Conservation (phyloP, 2,329 filamentous ascomycete genomes). For the Scedosporium dehoogii region DNA sequence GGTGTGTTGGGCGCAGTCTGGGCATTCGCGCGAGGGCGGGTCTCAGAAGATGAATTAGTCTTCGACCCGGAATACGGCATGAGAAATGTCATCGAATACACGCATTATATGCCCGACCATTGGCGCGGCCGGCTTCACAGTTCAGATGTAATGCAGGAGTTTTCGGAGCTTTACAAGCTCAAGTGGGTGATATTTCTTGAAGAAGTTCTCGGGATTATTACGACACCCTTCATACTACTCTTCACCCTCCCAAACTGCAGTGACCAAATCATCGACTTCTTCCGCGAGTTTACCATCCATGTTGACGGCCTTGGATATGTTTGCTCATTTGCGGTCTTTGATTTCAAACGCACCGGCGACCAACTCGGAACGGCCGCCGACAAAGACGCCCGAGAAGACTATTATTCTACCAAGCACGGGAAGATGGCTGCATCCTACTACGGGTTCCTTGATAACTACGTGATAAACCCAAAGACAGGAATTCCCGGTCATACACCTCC, state of each 20-base stretch:
- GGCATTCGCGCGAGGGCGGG: slow-evolving; percentile 70
- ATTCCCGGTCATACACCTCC: slow-evolving; percentile 51
- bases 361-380: slow-evolving; percentile 27
- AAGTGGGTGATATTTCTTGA: slow-evolving; percentile 87
- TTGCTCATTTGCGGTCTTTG: slow-evolving; percentile 94
- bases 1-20: slow-evolving; percentile 75
- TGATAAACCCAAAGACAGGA: slow-evolving; percentile 60
- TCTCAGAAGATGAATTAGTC: slow-evolving; percentile 79
- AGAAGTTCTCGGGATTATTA: slow-evolving; percentile 83
- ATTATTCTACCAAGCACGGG: slow-evolving; percentile 88
- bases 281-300: slow-evolving; percentile 93
- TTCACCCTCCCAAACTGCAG: slow-evolving; percentile 79
- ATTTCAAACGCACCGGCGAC: slow-evolving; percentile 74
- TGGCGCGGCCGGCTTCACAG: slow-evolving; percentile 90
- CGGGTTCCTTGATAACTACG: slow-evolving; percentile 89
- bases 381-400: slow-evolving; percentile 74
- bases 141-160: slow-evolving; percentile 85
- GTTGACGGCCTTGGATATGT: slow-evolving; percentile 94
- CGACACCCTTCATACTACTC: slow-evolving; percentile 82
- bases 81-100: slow-evolving; percentile 82
- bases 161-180: slow-evolving; percentile 82
- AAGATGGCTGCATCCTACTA: slow-evolving; percentile 99
- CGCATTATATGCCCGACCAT: slow-evolving; percentile 79
- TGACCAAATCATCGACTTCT: slow-evolving; percentile 93
- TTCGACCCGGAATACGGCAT: slow-evolving; percentile 90